Evolutionary conservation across 2,329 filamentous ascomycete species (phyloP).

Genomic region (Arthrobotrys sinensis): DNA sequence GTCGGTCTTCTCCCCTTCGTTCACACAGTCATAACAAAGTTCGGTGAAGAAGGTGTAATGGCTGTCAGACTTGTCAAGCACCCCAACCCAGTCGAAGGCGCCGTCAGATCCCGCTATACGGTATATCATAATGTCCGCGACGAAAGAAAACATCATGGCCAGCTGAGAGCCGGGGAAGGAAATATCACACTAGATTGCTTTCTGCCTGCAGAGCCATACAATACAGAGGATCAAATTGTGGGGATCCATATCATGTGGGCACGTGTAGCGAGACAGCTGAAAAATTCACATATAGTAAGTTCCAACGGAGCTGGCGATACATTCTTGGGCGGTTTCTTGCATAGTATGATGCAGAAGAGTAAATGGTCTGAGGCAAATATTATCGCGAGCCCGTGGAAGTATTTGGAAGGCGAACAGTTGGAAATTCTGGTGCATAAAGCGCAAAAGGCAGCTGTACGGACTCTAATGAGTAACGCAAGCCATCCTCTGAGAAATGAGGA

Average conservation of each 20-base stretch:
- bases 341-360: background rate
- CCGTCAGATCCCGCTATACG: background rate
- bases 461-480: conserved; percentile 25
- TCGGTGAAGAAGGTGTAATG: conserved; percentile 41
- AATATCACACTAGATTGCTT: background rate
- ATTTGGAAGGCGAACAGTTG: conserved; percentile 23
- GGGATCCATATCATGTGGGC: conserved; percentile 37
- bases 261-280: background rate
- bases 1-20: conserved; percentile 24
- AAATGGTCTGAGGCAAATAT: background rate
- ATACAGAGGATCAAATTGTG: conserved; percentile 1
- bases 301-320: conserved; percentile 56
- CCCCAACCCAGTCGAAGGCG: conserved; percentile 14
- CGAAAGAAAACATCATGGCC: background rate
- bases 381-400: conserved; percentile 22
- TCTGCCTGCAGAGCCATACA: conserved; percentile 2
- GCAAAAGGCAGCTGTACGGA: conserved; percentile 8
- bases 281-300: background rate
- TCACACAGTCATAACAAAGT: conserved; percentile 40
- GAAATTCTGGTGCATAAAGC: conserved; percentile 3
- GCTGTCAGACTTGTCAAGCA: conserved; percentile 21
- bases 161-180: background rate
- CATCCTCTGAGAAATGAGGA: conserved; percentile 1
- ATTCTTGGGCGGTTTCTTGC: conserved; percentile 44
- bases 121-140: background rate